Evolutionary conservation across 805 yeast species (phyloP), one percentile per base, ranked within the genome.

Genomic region (Candida yuanshanica): DNA sequence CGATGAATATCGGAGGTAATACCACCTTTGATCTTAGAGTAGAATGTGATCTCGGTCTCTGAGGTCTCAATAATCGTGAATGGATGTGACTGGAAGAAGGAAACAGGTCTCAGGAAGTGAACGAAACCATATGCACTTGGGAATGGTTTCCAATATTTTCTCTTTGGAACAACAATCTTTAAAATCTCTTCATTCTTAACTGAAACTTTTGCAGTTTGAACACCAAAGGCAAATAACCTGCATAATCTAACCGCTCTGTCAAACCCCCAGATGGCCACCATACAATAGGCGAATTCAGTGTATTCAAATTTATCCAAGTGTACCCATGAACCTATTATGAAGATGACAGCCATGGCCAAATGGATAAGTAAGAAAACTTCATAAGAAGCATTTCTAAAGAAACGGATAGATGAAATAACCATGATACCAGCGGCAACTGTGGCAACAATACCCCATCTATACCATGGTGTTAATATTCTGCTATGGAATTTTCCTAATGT

Each of bases 41-140:
- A 68, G 45, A 75, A 64, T 4, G 66, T 63, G 21, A 77, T 58
- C 38, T 62, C 59, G 47, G 62, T 61, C 27, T 63, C 64, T 39
- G 53, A 55, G 5, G 70, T 58, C 39, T 70, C 70, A 33, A 74
- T 66, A 20, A 75, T 61, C 4, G 91, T 79, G 61, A 85, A 83
- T 12, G 91, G 91, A 56, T 83, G 88, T 7, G 82, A 75, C 56
- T 83, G 87, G 77, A 80, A 80, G 58, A 81, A 77, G 29, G 72
- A 62, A 2, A 62, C 54, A 20, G 72, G 65, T 33, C 72, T 63
- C 40, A 80, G 48, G 56, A 80, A 78, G 59, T 80, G 74, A 34
- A 84, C 59, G 52, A 69, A 83, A 4, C 74, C 77, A 54, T 61
- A 77, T n/a, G 74, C 64, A 40, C 85, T 83, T 7, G 88, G 81